Percentiles rank a stretch among this genome's conserved stretches.
These are phyloP conservation scores for Tremella fuciformis DNA, from an alignment of 768 basidiomycete genomes.

Conservation along the genomic window DNA sequence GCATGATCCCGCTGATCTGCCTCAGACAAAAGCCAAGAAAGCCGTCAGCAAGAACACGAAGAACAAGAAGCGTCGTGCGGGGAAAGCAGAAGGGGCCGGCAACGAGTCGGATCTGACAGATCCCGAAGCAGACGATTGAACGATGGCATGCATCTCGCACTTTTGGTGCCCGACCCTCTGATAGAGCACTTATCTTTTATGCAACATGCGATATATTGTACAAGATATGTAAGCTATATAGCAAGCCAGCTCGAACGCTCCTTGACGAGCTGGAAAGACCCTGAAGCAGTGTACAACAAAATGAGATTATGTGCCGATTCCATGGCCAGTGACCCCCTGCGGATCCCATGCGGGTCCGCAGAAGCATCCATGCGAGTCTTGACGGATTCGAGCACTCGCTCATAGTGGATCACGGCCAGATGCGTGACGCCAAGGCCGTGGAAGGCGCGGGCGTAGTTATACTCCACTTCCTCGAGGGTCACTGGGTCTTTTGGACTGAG, in stretches of 20 bases:
- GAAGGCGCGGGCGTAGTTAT: conserved; percentile 86
- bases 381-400: conserved; percentile 66
- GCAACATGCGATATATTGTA: too few relatives aligned
- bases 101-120: too few relatives aligned
- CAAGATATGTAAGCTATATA: conserved; percentile 43
- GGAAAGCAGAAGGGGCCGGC: too few relatives aligned
- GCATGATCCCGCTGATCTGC: neutral
- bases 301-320: conserved; percentile 88
- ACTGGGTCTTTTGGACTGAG: conserved; percentile 52
- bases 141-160: too few relatives aligned
- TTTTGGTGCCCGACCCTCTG: too few relatives aligned
- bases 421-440: conserved; percentile 84
- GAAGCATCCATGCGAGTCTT: conserved; percentile 54
- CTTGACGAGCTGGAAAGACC: conserved; percentile 68
- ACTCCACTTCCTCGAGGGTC: conserved; percentile 68
- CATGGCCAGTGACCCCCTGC: conserved; percentile 61
- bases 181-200: too few relatives aligned
- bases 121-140: too few relatives aligned
- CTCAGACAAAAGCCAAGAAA: conserved; percentile 41
- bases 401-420: conserved; percentile 80
- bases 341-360: conserved; percentile 38
- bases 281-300: conserved; percentile 74
- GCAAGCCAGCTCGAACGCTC: conserved; percentile 79
- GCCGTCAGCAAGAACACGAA: conserved; percentile 28
- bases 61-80: conserved; percentile 9